These are phyloP conservation scores for Sarocladium oryzae DNA, from an alignment of 2,329 filamentous ascomycete species.

Conservation along the genomic window DNA sequence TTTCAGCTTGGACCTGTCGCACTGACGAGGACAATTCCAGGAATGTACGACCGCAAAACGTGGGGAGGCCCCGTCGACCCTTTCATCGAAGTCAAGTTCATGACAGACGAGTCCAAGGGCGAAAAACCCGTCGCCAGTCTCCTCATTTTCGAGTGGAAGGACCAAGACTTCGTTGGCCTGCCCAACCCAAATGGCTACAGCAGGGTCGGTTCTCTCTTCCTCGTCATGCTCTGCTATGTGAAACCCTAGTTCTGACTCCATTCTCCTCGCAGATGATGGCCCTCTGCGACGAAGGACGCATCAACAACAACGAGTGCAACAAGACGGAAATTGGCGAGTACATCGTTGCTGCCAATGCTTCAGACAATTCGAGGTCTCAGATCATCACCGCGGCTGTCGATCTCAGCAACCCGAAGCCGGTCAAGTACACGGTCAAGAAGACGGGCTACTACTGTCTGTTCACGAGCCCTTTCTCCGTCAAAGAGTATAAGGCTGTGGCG, in stretches of 20 bases:
- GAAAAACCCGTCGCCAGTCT: constrained; percentile 75
- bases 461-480: constrained; percentile 61
- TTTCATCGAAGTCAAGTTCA: constrained; percentile 80
- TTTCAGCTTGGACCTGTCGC: constrained; percentile 10
- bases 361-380: constrained; percentile 59
- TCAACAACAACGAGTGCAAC: constrained; percentile 67
- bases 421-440: constrained; percentile 79
- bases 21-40: constrained; percentile 32
- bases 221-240: neutral
- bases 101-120: constrained; percentile 41
- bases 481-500: constrained; percentile 71
- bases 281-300: constrained; percentile 70
- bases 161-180: constrained; percentile 72
- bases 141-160: constrained; percentile 90
- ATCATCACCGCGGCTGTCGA: constrained; percentile 79
- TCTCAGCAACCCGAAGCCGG: constrained; percentile 64
- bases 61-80: constrained; percentile 88
- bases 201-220: constrained; percentile 28
- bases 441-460: constrained; percentile 96
- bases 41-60: constrained; percentile 87
- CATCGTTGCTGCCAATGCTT: constrained; percentile 71
- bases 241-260: neutral
- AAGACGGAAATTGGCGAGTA: constrained; percentile 75
- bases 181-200: constrained; percentile 48
- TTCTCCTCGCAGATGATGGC: constrained; percentile 27